phyloP scores from a whole-genome alignment of 2,329 filamentous ascomycete genomes.

The Salinomyces thailandicus region DNA sequence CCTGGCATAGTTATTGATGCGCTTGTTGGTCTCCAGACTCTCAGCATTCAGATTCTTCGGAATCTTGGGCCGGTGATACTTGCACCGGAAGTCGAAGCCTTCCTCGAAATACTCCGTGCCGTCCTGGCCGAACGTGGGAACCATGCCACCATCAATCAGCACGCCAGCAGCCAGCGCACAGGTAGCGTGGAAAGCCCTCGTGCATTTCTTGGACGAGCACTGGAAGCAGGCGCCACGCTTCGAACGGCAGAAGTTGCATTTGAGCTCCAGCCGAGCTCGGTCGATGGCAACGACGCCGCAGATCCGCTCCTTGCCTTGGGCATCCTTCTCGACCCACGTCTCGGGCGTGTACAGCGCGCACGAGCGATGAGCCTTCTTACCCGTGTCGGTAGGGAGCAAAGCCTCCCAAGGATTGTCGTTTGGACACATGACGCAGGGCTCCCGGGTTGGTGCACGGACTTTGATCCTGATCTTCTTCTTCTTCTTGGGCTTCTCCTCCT shows the following conservation, averaged over 20 bases:
- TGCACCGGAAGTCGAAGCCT: constrained; percentile 86
- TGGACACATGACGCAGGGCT: constrained; percentile 84
- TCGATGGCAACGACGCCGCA: constrained; percentile 71
- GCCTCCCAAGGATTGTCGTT: constrained; percentile 76
- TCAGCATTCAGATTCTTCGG: constrained; percentile 54
- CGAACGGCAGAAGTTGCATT: constrained; percentile 88
- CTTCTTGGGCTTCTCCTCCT: constrained; percentile 45
- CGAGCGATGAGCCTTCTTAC: constrained; percentile 72
- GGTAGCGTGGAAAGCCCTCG: constrained; percentile 85
- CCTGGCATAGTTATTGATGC: constrained; percentile 57
- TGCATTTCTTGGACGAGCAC: constrained; percentile 89
- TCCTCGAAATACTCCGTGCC: constrained; percentile 87
- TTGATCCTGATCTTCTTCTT: constrained; percentile 71
- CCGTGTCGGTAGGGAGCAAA: constrained; percentile 79
- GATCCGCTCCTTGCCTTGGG: constrained; percentile 59
- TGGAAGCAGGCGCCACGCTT: constrained; percentile 96
- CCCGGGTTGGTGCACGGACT: constrained; percentile 58
- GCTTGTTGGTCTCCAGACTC: constrained; percentile 57
- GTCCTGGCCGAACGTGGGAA: constrained; percentile 80
- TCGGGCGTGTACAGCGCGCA: constrained; percentile 89
- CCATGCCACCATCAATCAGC: constrained; percentile 75
- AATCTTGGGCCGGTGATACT: constrained; percentile 83
- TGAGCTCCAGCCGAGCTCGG: constrained; percentile 79
- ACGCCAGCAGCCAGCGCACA: constrained; percentile 89
- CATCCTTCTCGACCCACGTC: constrained; percentile 65